These are phyloP conservation scores for Medicago ruthenica DNA, from an alignment of 306 rosid species.

Conservation along the genomic window DNA sequence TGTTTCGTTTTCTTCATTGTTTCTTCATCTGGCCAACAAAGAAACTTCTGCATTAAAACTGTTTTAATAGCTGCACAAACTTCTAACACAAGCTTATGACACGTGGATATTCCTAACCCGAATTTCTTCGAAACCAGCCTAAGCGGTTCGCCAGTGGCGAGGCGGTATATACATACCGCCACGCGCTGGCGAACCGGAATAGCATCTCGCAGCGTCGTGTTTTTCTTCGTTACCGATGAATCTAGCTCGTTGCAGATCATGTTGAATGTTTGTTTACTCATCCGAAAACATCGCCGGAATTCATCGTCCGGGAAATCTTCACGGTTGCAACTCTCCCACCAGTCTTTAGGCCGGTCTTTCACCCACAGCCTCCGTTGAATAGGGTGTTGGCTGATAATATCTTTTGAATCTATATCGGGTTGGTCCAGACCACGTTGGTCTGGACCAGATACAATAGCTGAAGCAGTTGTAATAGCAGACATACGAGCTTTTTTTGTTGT, in stretches of 20 bases:
- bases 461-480: slow-evolving; percentile 19
- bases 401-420: slow-evolving; percentile 19
- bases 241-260: slow-evolving; percentile 79
- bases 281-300: slow-evolving; percentile 65
- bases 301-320: slow-evolving; percentile 67
- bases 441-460: background rate
- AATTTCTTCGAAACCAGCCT: slow-evolving; percentile 73
- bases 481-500: slow-evolving; percentile 50
- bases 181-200: slow-evolving; percentile 86
- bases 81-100: slow-evolving; percentile 81
- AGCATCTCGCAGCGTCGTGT: slow-evolving; percentile 86
- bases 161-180: slow-evolving; percentile 80
- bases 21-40: slow-evolving; percentile 64
- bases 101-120: slow-evolving; percentile 82
- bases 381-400: background rate
- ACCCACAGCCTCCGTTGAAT: slow-evolving; percentile 73
- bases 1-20: slow-evolving; percentile 38
- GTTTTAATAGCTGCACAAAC: slow-evolving; percentile 69
- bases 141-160: slow-evolving; percentile 87
- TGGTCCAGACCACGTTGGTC: background rate
- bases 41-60: slow-evolving; percentile 68
- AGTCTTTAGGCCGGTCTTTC: slow-evolving; percentile 78
- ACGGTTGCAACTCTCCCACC: slow-evolving; percentile 77
- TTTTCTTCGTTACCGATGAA: slow-evolving; percentile 66
- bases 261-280: slow-evolving; percentile 73